Evolutionary conservation across 164 flowering plant genomes (phyloP).

Genomic region (Magnolia officinalis): DNA sequence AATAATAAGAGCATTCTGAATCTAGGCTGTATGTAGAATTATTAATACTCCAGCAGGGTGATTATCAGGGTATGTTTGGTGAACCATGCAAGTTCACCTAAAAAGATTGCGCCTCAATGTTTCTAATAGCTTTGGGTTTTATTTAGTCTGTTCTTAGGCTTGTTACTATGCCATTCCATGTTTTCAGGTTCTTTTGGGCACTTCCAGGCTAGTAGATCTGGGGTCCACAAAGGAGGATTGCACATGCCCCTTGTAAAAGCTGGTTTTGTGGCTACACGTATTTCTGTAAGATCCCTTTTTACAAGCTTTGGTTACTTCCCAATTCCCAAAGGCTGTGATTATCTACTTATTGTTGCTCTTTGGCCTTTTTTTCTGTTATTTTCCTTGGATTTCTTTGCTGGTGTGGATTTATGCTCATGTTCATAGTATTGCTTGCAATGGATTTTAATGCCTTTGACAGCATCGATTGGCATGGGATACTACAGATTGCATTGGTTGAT

Average conservation of each 20-base stretch:
- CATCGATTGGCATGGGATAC: too few species aligned
- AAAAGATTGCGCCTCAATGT: not conserved
- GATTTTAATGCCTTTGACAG: too few species aligned
- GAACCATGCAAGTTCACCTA: not conserved
- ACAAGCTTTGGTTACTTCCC: not conserved
- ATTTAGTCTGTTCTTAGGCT: not conserved
- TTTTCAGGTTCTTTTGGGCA: constrained; percentile 94
- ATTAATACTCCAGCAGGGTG: not conserved
- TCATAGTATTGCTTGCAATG: too few species aligned
- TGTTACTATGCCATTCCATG: not conserved
- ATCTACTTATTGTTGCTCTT: not conserved
- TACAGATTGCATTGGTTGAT: too few species aligned
- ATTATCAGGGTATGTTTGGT: not conserved
- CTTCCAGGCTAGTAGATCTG: constrained; percentile 95
- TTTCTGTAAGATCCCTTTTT: constrained; percentile 59
- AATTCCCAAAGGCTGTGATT: not conserved
- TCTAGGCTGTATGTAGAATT: not conserved
- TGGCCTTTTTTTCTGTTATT: not conserved
- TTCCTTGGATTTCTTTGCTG: too few species aligned
- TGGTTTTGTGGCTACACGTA: constrained; percentile 99
- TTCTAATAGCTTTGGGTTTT: not conserved
- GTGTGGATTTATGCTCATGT: too few species aligned
- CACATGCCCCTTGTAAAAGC: constrained; percentile 73
- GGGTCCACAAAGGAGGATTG: constrained; percentile 92
- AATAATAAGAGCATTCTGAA: not conserved